A percentile compares a stretch with the other conserved stretches of the same genome.
Evolutionary conservation across 345 rosid genomes (phyloP).

Genomic region (Populus euphratica): DNA sequence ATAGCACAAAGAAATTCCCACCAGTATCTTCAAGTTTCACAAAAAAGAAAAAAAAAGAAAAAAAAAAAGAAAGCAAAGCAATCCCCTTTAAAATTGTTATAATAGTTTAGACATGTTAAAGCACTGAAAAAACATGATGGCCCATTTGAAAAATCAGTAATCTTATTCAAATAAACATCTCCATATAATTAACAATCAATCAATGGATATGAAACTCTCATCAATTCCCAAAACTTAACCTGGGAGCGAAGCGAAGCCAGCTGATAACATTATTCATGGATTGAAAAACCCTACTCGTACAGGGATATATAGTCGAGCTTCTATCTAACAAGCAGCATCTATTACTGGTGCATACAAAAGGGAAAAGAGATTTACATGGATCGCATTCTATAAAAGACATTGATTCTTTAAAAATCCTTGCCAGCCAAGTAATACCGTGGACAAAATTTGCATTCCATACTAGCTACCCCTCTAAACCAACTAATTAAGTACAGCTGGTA

Average conservation of each 20-base stretch:
- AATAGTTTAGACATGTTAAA: background rate
- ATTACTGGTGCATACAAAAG: background rate
- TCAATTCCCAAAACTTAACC: no score
- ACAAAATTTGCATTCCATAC: slow-evolving; percentile 15
- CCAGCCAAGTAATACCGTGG: slow-evolving; percentile 7
- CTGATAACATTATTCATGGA: background rate
- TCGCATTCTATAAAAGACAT: background rate
- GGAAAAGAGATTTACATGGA: background rate
- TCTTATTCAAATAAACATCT: background rate
- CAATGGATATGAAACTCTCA: background rate
- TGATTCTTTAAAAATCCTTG: slow-evolving; percentile 5
- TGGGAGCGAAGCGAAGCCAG: background rate
- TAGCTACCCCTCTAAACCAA: background rate
- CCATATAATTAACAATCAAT: background rate
- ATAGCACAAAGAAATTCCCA: background rate
- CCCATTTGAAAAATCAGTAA: background rate
- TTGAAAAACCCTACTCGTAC: background rate
- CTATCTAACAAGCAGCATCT: background rate
- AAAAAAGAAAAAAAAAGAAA: background rate
- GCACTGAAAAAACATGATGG: background rate
- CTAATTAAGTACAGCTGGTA: no score
- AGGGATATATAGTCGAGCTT: background rate
- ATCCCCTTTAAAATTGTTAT: background rate
- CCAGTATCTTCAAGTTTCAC: background rate
- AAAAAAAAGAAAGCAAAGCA: background rate